Base-by-base conservation (phyloP, 495 filamentous ascomycete genomes). In the Apiosordaria backusii region DNA sequence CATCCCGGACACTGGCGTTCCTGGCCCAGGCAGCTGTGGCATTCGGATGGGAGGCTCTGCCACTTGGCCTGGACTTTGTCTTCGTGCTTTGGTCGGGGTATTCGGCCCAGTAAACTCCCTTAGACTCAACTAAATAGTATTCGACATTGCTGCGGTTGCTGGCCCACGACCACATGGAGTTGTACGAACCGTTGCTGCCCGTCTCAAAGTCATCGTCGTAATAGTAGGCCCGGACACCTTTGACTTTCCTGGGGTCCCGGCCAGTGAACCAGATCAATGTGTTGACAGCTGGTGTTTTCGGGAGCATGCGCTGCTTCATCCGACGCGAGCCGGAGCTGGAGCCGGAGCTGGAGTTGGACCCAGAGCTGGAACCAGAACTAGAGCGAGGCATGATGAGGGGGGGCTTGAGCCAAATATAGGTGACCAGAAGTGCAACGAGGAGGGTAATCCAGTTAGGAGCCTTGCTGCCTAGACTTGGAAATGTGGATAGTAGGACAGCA, bases 261-360 rank as follows among this genome's bases (percentile, higher is more conserved):
- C 75, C 71, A 50, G 63, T 65, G 60, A 71, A 67, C 24, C 67
- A 76, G 29, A 74, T 57, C 23, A 75, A 45, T 0, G 65, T 53
- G 25, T 69, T 69, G 61, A 74, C 65, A 45, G 73, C 63, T 13
- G n/a, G 2, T 2, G 61, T 72, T 61, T 74, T 59, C 15, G 71
- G 71, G 4, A 75, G 52, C 2, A 19, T 59, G 18, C 63, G 24
- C 19, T 72, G 66, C 45, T 54, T 64, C 58, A 63, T 66, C 1
- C 62, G 62, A 25, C 65, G 66, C 1, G 65, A 62, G 55, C 57
- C 45, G 25, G 63, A 68, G 59, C 65, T 58, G 13, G 68, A 68
- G 13, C 23, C 53, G 24, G 69, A 61, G 23, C 62, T 52, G 40
- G 59, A 45, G 57, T 22, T 6, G 7, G 57, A 59, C 10, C 57